These are phyloP conservation scores for Turnera subulata DNA, from an alignment of 345 rosid genomes.

Conservation along the genomic window DNA sequence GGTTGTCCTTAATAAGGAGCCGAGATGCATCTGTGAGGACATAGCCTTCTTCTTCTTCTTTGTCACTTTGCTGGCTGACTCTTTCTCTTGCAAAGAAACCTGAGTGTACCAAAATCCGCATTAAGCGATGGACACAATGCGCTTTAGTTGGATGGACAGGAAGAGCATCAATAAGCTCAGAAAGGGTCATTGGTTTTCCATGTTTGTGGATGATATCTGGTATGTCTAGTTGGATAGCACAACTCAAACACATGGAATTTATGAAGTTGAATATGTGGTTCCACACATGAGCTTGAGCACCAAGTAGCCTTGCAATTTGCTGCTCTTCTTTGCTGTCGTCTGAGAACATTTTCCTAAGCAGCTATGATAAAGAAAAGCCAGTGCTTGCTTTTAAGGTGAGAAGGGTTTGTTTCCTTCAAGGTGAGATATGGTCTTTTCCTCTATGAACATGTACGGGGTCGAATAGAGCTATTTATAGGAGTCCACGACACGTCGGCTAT, in stretches of 20 bases:
- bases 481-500: no score
- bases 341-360: no score
- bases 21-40: conserved; percentile 16
- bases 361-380: no score
- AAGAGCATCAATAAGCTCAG: conserved; percentile 14
- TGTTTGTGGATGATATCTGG: conserved; percentile 16
- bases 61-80: not conserved
- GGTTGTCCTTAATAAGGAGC: conserved; percentile 11
- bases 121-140: conserved; percentile 10
- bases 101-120: conserved; percentile 21
- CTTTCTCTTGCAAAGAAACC: conserved; percentile 9
- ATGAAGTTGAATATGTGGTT: conserved; percentile 18
- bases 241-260: conserved; percentile 20
- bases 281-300: conserved; percentile 17
- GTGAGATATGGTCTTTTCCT: no score
- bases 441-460: no score
- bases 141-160: conserved; percentile 1
- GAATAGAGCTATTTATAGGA: no score
- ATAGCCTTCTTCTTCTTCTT: conserved; percentile 11
- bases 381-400: no score
- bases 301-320: no score
- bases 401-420: no score
- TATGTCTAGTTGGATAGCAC: conserved; percentile 18
- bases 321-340: no score
- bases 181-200: conserved; percentile 10